phyloP scores from a whole-genome alignment of 164 flowering plant species.

The Chimonanthus praecox region DNA sequence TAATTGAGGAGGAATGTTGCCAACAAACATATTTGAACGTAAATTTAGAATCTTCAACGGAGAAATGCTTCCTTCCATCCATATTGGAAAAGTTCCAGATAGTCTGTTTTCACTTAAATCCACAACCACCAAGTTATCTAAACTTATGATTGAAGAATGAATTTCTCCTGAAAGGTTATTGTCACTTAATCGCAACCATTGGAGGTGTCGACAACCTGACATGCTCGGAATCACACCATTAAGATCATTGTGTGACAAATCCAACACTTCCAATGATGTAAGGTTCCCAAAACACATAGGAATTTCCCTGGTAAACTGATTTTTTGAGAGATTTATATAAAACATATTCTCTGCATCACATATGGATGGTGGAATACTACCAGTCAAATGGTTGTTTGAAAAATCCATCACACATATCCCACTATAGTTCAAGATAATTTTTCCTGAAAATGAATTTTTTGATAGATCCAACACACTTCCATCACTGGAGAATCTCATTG shows the following conservation, averaged over 20 bases:
- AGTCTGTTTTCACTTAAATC: background rate
- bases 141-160: background rate
- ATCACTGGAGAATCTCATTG: background rate
- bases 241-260: background rate
- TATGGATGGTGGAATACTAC: background rate
- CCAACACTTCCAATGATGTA: accelerated
- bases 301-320: background rate
- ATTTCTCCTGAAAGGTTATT: constrained; percentile 1
- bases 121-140: background rate
- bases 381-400: background rate
- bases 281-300: background rate
- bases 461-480: too few species aligned
- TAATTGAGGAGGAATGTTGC: background rate
- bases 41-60: background rate
- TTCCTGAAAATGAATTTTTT: too few species aligned
- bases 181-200: background rate
- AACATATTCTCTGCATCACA: background rate
- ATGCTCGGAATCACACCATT: background rate
- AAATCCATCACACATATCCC: too few species aligned
- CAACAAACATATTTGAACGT: constrained; percentile 1
- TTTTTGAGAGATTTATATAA: background rate
- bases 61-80: background rate
- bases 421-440: too few species aligned
- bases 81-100: background rate
- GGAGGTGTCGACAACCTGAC: background rate